These are phyloP conservation scores for Lactarius tabidus DNA, from an alignment of 768 basidiomycete genomes.

Conservation along the genomic window DNA sequence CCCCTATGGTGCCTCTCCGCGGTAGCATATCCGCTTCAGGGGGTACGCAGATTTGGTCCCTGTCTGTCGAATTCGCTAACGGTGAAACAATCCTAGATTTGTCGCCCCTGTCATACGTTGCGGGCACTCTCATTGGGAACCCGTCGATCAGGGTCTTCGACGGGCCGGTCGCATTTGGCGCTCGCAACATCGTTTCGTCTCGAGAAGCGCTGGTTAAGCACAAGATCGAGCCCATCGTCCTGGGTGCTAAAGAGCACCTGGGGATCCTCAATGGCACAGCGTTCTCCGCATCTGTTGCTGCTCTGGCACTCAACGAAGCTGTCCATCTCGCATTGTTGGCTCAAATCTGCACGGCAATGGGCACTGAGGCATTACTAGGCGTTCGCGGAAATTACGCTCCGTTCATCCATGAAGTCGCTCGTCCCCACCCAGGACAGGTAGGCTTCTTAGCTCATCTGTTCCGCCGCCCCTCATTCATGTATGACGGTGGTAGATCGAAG, in stretches of 20 bases:
- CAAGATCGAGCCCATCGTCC: slow-evolving; percentile 57
- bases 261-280: slow-evolving; percentile 84
- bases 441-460: slow-evolving; percentile 19
- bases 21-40: slow-evolving; percentile 83
- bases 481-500: slow-evolving; percentile 51
- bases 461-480: neutral
- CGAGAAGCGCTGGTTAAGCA: slow-evolving; percentile 55
- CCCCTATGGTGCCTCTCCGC: slow-evolving; percentile 75
- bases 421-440: slow-evolving; percentile 82
- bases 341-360: slow-evolving; percentile 77
- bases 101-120: slow-evolving; percentile 33
- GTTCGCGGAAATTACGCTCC: slow-evolving; percentile 67
- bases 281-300: slow-evolving; percentile 75
- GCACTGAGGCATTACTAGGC: slow-evolving; percentile 76
- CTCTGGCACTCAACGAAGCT: slow-evolving; percentile 69
- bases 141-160: slow-evolving; percentile 71
- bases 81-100: slow-evolving; percentile 19
- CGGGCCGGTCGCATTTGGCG: slow-evolving; percentile 46
- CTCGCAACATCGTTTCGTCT: slow-evolving; percentile 51
- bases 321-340: slow-evolving; percentile 62
- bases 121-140: slow-evolving; percentile 75
- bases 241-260: slow-evolving; percentile 73
- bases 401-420: slow-evolving; percentile 70
- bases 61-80: slow-evolving; percentile 6
- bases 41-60: slow-evolving; percentile 40